Conservation (phyloP, 306 rosid species). For the Prunus davidiana region DNA sequence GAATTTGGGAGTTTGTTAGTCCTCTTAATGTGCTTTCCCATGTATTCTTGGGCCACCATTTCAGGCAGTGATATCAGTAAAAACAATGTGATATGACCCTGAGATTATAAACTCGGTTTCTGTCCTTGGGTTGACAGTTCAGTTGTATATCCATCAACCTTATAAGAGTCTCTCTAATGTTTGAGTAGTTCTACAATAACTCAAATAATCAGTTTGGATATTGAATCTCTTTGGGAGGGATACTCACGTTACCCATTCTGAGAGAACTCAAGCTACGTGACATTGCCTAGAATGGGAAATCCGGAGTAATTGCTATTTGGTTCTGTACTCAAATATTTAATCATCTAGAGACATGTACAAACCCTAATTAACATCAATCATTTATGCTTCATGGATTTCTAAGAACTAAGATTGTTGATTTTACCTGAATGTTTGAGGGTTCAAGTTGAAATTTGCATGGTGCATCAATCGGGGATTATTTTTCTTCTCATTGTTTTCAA, state of each 20-base stretch:
- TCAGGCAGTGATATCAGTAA: not conserved
- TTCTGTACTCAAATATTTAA: not conserved
- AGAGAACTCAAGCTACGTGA: not conserved
- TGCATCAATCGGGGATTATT: not conserved
- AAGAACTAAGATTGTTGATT: not conserved
- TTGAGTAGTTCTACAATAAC: too few relatives aligned
- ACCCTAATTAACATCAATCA: not conserved
- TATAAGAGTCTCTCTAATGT: not conserved
- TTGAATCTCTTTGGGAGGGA: not conserved
- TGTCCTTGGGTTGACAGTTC: not conserved
- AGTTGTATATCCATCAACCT: not conserved
- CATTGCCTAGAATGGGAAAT: not conserved
- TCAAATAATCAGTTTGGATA: not conserved
- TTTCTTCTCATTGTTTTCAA: not conserved
- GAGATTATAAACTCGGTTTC: too few relatives aligned
- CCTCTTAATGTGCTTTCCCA: not conserved
- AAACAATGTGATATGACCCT: not conserved
- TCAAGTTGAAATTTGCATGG: not conserved
- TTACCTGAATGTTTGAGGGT: not conserved
- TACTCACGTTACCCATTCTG: not conserved
- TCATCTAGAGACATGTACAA: not conserved
- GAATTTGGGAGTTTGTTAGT: not conserved
- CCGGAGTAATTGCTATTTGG: not conserved
- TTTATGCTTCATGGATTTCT: not conserved
- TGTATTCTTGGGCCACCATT: not conserved